Evolutionary conservation across 306 rosid genomes (phyloP).

Genomic region (Malus sylvestris): DNA sequence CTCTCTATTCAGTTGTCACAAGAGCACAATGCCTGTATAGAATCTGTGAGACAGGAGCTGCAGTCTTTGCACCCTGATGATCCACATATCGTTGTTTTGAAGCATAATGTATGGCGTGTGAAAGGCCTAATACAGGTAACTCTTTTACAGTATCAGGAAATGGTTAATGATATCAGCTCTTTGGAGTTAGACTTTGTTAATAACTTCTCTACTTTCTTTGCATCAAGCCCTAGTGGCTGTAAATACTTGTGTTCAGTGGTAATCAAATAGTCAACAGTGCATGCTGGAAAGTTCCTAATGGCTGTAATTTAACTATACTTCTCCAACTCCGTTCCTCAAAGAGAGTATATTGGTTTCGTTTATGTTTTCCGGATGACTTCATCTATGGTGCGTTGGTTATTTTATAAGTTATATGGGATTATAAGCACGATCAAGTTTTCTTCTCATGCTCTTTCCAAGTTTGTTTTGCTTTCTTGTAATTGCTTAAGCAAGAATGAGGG

Average conservation of each 20-base stretch:
- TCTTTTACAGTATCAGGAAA: not conserved
- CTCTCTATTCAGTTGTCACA: slow-evolving; percentile 62
- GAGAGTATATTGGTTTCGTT: not conserved
- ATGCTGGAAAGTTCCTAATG: not conserved
- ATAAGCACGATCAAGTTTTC: not conserved
- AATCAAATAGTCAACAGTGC: not conserved
- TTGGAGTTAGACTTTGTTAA: not conserved
- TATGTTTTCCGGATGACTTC: not conserved
- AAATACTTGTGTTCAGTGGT: not conserved
- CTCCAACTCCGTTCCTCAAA: not conserved
- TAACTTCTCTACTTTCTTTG: not conserved
- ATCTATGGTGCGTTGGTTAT: not conserved
- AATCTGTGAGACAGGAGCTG: slow-evolving; percentile 76
- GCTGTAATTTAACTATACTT: not conserved
- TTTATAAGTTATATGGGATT: not conserved
- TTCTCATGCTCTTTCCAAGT: not conserved
- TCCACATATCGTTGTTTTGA: slow-evolving; percentile 68
- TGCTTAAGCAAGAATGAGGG: not conserved
- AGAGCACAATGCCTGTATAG: slow-evolving; percentile 74
- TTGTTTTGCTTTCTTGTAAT: not conserved
- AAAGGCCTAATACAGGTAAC: slow-evolving; percentile 82
- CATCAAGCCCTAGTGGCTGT: not conserved
- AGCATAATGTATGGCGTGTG: slow-evolving; percentile 92
- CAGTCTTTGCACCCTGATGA: slow-evolving; percentile 84
- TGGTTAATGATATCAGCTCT: not conserved